Conservation (phyloP, 2,329 filamentous ascomycete species). For the Stemphylium lycopersici region DNA sequence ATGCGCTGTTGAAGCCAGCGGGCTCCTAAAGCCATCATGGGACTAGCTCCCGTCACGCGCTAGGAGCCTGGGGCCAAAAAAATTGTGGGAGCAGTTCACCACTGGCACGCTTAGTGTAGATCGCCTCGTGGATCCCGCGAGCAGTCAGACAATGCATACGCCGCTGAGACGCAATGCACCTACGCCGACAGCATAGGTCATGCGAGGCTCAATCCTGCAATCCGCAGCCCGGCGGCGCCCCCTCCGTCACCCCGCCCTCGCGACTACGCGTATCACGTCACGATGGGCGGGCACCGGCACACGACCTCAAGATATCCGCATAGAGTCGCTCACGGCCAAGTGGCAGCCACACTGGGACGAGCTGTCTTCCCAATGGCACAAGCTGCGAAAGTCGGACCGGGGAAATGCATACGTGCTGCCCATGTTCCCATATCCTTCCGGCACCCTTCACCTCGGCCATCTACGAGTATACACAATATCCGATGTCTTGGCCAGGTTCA, state of each 20-base stretch:
- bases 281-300: constrained; percentile 13
- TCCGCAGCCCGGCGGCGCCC: constrained; percentile 32
- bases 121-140: constrained; percentile 1
- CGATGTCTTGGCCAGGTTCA: constrained; percentile 80
- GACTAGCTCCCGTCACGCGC: constrained; percentile 27
- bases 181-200: constrained; percentile 24
- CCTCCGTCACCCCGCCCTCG: constrained; percentile 16
- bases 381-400: constrained; percentile 22
- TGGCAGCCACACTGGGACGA: constrained; percentile 60
- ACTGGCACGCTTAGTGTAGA: constrained; percentile 10
- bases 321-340: constrained; percentile 48
- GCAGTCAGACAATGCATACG: constrained; percentile 1
- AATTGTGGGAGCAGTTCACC: constrained; percentile 14
- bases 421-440: constrained; percentile 95
- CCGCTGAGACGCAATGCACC: constrained; percentile 20
- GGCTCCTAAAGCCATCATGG: constrained; percentile 24
- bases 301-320: constrained; percentile 12
- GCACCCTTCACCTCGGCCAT: constrained; percentile 84
- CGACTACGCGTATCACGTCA: constrained; percentile 11
- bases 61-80: constrained; percentile 20
- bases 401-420: constrained; percentile 73
- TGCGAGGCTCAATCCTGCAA: constrained; percentile 37
- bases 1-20: constrained; percentile 23
- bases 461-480: constrained; percentile 89
- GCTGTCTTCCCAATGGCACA: constrained; percentile 15